Evolutionary conservation across 768 basidiomycete genomes (phyloP).

Genomic region (Lyophyllum atratum): DNA sequence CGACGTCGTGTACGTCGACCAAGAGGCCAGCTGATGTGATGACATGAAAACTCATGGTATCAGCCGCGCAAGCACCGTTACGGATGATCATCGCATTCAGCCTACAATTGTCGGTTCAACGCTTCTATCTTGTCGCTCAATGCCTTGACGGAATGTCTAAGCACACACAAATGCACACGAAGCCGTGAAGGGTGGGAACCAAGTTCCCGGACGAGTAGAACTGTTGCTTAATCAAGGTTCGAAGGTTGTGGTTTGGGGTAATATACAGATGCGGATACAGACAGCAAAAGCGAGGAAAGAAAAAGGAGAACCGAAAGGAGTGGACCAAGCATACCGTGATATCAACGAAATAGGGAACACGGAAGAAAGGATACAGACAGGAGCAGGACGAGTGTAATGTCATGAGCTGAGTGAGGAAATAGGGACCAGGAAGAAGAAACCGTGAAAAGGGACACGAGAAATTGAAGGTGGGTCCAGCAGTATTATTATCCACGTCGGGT

Average conservation of each 20-base stretch:
- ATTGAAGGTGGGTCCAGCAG: neutral
- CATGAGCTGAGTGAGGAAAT: neutral
- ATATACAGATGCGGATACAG: constrained; percentile 12
- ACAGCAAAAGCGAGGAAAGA: neutral
- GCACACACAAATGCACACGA: neutral
- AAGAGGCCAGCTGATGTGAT: no score
- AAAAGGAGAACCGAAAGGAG: neutral
- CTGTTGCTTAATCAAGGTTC: neutral
- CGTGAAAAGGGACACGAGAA: neutral
- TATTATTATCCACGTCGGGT: neutral
- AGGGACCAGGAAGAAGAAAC: neutral
- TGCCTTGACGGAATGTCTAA: no score
- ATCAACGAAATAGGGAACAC: neutral
- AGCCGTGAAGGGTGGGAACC: neutral
- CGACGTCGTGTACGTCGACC: no score
- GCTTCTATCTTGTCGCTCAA: no score
- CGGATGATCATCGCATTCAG: no score
- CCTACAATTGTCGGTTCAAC: no score
- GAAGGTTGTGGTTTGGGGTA: neutral
- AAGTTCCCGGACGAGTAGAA: neutral
- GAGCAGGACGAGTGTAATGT: neutral
- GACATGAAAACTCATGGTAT: no score
- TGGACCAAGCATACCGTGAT: neutral
- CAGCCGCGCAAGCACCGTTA: no score
- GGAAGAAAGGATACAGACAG: neutral